Evolutionary conservation across 345 rosid genomes (phyloP).

Genomic region (Mercurialis annua): DNA sequence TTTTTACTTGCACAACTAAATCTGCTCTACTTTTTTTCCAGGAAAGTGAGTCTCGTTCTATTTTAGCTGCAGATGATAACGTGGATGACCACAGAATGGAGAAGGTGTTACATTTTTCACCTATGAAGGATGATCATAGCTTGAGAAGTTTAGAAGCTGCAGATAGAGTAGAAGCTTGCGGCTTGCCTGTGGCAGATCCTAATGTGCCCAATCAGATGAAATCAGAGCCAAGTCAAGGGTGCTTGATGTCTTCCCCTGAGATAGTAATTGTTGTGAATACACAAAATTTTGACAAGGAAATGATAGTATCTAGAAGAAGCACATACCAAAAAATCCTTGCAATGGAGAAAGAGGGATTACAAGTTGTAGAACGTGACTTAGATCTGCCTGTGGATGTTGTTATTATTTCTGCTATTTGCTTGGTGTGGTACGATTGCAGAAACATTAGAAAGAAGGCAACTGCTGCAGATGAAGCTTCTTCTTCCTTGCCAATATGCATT

Average conservation of each 20-base stretch:
- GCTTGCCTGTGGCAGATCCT: constrained; percentile 31
- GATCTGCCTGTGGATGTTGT: constrained; percentile 75
- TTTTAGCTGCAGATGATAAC: constrained; percentile 22
- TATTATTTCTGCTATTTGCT: constrained; percentile 63
- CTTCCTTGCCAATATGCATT: constrained; percentile 57
- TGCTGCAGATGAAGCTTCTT: constrained; percentile 51
- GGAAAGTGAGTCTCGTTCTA: constrained; percentile 36
- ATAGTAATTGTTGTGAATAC: constrained; percentile 67
- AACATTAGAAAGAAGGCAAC: constrained; percentile 52
- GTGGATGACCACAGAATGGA: constrained; percentile 34
- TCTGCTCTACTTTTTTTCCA: constrained; percentile 21
- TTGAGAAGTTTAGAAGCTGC: constrained; percentile 31
- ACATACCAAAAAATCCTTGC: constrained; percentile 78
- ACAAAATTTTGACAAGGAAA: constrained; percentile 65
- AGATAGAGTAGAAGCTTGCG: constrained; percentile 33
- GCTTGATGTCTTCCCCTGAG: constrained; percentile 33
- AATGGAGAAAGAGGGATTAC: constrained; percentile 76
- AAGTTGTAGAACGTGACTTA: constrained; percentile 85
- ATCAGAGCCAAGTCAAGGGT: constrained; percentile 33
- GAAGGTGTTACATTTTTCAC: constrained; percentile 41
- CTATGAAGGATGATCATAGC: constrained; percentile 32
- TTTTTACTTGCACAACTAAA: neutral
- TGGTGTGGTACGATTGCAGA: constrained; percentile 76
- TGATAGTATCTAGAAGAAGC: constrained; percentile 83
- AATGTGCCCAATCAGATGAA: constrained; percentile 30